These are phyloP conservation scores for Prunus campanulata DNA, from an alignment of 306 rosid genomes.

Conservation along the genomic window DNA sequence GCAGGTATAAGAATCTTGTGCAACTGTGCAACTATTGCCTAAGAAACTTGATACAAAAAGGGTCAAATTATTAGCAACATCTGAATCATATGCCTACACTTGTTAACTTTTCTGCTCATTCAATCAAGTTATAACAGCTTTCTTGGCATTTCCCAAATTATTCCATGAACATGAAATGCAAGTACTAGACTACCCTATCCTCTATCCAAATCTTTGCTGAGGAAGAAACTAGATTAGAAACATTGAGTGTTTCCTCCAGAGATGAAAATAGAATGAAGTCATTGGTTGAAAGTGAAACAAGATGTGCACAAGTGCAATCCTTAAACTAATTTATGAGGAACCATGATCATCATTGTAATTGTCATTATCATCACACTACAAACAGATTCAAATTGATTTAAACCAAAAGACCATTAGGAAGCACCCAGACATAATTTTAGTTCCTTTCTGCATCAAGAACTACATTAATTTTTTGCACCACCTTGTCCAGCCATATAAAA, in stretches of 20 bases:
- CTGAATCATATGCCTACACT: too few relatives aligned
- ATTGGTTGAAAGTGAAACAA: conserved; percentile 5
- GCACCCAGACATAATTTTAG: conserved; percentile 2
- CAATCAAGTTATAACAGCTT: background rate
- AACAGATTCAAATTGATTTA: background rate
- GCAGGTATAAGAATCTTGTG: conserved; percentile 9
- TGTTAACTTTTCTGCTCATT: background rate
- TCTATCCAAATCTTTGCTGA: background rate
- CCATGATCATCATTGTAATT: background rate
- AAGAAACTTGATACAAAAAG: background rate
- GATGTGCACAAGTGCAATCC: conserved; percentile 17
- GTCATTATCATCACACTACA: conserved; percentile 5
- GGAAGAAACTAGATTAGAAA: background rate
- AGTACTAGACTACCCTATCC: background rate
- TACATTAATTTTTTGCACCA: conserved; percentile 21
- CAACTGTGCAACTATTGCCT: background rate
- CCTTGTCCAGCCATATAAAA: conserved; percentile 20
- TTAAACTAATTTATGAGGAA: conserved; percentile 4
- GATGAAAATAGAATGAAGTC: conserved; percentile 4
- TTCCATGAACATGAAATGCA: background rate
- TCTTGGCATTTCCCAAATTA: background rate
- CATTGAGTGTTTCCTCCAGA: background rate
- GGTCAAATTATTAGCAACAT: conserved; percentile 7
- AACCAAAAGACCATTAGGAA: conserved; percentile 9
- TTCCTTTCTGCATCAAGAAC: conserved; percentile 19